Evolutionary conservation across 768 basidiomycete genomes (phyloP), one percentile per base, ranked within the genome.

Genomic region (Tulasnella calospora): DNA sequence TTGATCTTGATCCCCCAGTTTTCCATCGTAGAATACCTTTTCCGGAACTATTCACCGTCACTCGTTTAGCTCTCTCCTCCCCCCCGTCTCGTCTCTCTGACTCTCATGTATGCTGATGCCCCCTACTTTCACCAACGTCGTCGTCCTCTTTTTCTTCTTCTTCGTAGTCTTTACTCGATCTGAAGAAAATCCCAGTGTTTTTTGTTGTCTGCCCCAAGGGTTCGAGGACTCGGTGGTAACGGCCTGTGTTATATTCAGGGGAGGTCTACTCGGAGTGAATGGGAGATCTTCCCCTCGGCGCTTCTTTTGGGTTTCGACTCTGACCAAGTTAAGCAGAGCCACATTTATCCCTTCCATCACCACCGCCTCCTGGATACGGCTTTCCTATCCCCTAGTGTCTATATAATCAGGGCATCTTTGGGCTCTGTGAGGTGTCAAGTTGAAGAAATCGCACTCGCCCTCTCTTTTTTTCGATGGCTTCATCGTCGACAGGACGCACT

Each of bases 1-100:
- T 57, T 27, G 61, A 67, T 67, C 61, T 67, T n/a, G n/a, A 10
- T n/a, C 12, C 8, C n/a, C 23, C 23, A 10, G 21, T 21, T 13
- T 61, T 61, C 27, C 61, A 67, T 15, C 61, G 61, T 67, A 67
- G 61, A 67, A 67, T 67, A 67, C 61, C 61, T 67, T 67, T n/a
- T 33, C 61, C 23, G 33, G 33, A 67, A 27, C 61, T 67, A 67
- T 67, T 67, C 61, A 33, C n/a, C 61, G 61, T 67, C 61, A 67
- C 61, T 67, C 61, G 61, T 67, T 67, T 67, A 67, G 12, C 27
- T 3, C 21, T 67, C 61, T 67, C 61, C 61, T 3, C 27, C 27
- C 23, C 23, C 44, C 10, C 1, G 21, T 57, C 55, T 57, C 61
- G 61, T 30, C 21, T 51, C 47, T 51, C 21, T 51, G n/a, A 3